Conservation (phyloP, 1,284 basidiomycete species). For the Trichosporon sp. region DNA sequence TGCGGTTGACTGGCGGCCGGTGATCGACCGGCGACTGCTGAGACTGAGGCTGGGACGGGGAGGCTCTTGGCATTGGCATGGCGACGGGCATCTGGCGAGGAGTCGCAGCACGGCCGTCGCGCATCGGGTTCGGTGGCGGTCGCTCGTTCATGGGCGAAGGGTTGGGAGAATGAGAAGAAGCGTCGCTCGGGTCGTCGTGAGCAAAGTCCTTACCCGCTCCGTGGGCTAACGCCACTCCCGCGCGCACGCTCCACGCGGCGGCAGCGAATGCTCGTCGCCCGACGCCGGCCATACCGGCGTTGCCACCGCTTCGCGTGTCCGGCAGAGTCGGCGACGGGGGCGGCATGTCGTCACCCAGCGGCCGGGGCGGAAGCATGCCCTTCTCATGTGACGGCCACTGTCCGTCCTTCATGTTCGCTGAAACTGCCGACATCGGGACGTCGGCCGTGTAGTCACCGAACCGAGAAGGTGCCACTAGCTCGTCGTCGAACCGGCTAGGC, state of each 20-base stretch:
- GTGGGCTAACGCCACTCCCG: slow-evolving; percentile 33
- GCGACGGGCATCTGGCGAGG: not conserved
- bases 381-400: slow-evolving; percentile 28
- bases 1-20: not conserved
- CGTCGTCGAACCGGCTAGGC: not conserved
- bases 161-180: not conserved
- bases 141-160: not conserved
- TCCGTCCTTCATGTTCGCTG: slow-evolving; percentile 3
- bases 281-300: slow-evolving; percentile 84
- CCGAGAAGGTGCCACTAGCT: not conserved
- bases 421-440: slow-evolving; percentile 16
- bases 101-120: not conserved
- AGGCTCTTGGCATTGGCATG: slow-evolving; percentile 5
- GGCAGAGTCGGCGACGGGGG: slow-evolving; percentile 37
- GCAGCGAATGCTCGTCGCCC: slow-evolving; percentile 78
- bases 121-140: not conserved
- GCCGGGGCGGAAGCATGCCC: not conserved
- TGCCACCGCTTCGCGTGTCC: slow-evolving; percentile 70
- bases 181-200: not conserved
- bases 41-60: not conserved
- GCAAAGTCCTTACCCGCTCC: slow-evolving; percentile 5
- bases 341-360: not conserved
- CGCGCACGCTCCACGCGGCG: slow-evolving; percentile 55
- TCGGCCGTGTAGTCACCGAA: slow-evolving; percentile 16
- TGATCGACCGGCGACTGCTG: not conserved